These are phyloP conservation scores for Dinochytrium kinnereticum DNA, from an alignment of 371 early-diverging fungal genomes.

Conservation along the genomic window DNA sequence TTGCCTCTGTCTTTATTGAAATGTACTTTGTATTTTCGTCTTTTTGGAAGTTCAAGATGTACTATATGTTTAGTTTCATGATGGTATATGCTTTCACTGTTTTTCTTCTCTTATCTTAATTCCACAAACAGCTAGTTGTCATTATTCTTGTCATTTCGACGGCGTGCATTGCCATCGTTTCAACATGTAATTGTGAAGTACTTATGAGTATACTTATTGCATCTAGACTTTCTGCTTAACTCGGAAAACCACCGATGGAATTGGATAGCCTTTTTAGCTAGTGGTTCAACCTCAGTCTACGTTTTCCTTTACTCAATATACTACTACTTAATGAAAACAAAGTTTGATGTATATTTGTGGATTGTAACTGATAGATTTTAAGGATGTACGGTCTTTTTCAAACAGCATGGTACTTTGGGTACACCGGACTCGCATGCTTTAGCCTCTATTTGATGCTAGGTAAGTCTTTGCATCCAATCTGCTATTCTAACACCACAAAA, in stretches of 20 bases:
- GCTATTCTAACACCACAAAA: too few species aligned
- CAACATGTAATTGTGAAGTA: conserved; percentile 54
- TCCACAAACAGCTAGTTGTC: conserved; percentile 62
- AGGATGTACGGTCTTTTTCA: conserved; percentile 87
- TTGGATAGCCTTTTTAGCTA: conserved; percentile 80
- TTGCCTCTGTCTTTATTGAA: conserved; percentile 85
- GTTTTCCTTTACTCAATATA: conserved; percentile 82
- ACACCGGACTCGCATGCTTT: conserved; percentile 71
- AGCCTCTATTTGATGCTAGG: conserved; percentile 75
- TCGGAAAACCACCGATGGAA: conserved; percentile 89
- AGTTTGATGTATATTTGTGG: conserved; percentile 50
- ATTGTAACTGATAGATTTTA: conserved; percentile 8
- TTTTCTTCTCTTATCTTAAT: not conserved
- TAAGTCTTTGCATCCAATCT: not conserved
- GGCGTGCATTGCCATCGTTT: conserved; percentile 78
- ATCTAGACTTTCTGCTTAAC: conserved; percentile 74
- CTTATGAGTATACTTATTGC: not conserved
- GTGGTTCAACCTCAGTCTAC: conserved; percentile 78
- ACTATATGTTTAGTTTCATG: conserved; percentile 86
- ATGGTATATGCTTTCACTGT: conserved; percentile 43
- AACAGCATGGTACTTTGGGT: conserved; percentile 81
- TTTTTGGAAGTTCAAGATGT: conserved; percentile 84
- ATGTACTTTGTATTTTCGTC: conserved; percentile 85
- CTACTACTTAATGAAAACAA: conserved; percentile 76
- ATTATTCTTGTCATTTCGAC: conserved; percentile 72